Base-by-base conservation (phyloP, 345 rosid genomes). In the Hibiscus mutabilis region DNA sequence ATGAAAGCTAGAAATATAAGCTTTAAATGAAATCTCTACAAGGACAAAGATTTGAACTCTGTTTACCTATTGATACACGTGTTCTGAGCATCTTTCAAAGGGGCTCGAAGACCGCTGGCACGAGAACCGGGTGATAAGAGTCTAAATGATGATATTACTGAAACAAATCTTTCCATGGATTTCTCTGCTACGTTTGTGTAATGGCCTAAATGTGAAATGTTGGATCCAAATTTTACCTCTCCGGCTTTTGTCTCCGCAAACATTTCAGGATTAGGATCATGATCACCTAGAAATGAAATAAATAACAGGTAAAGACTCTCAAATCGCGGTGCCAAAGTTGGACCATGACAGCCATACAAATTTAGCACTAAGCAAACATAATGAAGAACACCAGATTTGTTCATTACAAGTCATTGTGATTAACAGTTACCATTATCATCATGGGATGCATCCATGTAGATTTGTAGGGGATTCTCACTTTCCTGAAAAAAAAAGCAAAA, bases 81-180 rank as follows among this genome's bases (percentile, higher is more conserved):
- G 70, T 83, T 90, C 65, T 60, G 79, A 70, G 91, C 70, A 70
- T 90, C 90, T 82, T 83, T 95, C 11, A 95, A 72, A 73, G 97
- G 99, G 37, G 97, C 90, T 49, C 92, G 93, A 12, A 95, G 96
- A 76, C 99, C 97, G 19, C 99, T 95, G 60, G 92, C 99, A 69
- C 92, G 94, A 73, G 97, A 88, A 73, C 97, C 96, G 55, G 90
- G 69, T 52, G 86, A 79, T 10, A 84, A 78, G 75, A 68, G 87
- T 68, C 81, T 79, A 71, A 86, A 90, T 25, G 96, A 87, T 18
- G 92, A 87, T 74, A 95, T 83, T 60, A 83, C 87, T 0, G 93
- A 86, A 60, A 89, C 96, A 65, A 89, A 88, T 37, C 51, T 90
- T 79, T 86, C 97, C 76, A 92, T 79, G 61, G 97, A 92, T 73